Evolutionary conservation across 2,329 filamentous ascomycete species (phyloP).

Genomic region (Teratosphaeria pseudoeucalypti): DNA sequence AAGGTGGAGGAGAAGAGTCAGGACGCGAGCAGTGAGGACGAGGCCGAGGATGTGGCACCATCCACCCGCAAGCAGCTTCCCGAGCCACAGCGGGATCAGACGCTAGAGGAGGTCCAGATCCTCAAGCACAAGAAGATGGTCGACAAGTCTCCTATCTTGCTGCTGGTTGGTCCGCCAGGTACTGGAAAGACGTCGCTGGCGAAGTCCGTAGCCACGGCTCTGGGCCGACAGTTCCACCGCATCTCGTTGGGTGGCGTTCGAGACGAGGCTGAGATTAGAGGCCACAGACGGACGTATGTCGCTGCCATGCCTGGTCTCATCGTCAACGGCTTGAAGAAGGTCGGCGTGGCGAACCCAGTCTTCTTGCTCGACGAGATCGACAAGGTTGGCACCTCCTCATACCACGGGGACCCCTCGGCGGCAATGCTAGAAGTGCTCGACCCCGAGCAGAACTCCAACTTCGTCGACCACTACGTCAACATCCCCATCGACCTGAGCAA

Average conservation of each 20-base stretch:
- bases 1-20: conserved; percentile 29
- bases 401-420: conserved; percentile 90
- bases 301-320: conserved; percentile 97
- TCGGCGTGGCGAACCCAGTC: conserved; percentile 89
- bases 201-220: conserved; percentile 79
- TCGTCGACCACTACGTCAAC: conserved; percentile 92
- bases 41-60: conserved; percentile 46
- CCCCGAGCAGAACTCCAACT: conserved; percentile 90
- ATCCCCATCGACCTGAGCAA: conserved; percentile 94
- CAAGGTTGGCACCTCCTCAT: conserved; percentile 83
- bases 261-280: conserved; percentile 93
- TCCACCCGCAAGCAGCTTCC: conserved; percentile 18
- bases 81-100: conserved; percentile 31
- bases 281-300: conserved; percentile 90
- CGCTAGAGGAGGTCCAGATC: conserved; percentile 56
- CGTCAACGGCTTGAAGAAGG: conserved; percentile 88
- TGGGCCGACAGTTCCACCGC: conserved; percentile 91
- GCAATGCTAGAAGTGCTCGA: conserved; percentile 98
- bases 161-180: conserved; percentile 85
- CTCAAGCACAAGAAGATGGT: conserved; percentile 74
- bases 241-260: conserved; percentile 93
- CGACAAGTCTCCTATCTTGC: conserved; percentile 90
- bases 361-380: conserved; percentile 96
- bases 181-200: conserved; percentile 94
- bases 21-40: conserved; percentile 31